phyloP scores from a whole-genome alignment of 352 stramenopile genomes.

The Blastocystis sp. region DNA sequence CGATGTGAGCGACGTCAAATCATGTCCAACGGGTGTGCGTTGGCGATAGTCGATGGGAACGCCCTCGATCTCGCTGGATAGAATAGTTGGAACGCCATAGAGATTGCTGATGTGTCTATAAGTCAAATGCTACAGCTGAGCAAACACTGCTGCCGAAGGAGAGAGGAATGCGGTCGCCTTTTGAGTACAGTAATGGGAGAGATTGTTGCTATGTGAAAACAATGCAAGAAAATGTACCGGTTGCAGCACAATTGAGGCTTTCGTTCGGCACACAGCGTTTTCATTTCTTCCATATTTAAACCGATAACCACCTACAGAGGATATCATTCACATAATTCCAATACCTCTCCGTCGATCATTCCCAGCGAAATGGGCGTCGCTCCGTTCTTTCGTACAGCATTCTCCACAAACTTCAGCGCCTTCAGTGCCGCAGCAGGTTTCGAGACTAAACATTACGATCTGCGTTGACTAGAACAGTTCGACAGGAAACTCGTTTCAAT shows the following conservation, averaged over 20 bases:
- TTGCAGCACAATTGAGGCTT: slow-evolving; percentile 2
- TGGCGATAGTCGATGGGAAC: not conserved
- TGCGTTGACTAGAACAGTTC: not conserved
- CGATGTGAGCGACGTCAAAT: not conserved
- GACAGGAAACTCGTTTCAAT: slow-evolving; percentile 52
- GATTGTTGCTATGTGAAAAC: not conserved
- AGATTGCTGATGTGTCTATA: slow-evolving; percentile 27
- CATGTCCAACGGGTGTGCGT: not conserved
- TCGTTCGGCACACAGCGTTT: not conserved
- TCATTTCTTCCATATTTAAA: slow-evolving; percentile 30
- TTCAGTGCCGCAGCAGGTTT: not conserved
- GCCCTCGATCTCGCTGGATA: not conserved
- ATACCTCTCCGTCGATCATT: slow-evolving; percentile 50
- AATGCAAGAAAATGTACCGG: not conserved
- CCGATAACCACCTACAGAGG: not conserved
- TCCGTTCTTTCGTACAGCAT: slow-evolving; percentile 17
- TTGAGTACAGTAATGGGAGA: not conserved
- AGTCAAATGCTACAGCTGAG: not conserved
- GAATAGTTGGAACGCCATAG: slow-evolving; percentile 5
- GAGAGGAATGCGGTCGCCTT: slow-evolving; percentile 29
- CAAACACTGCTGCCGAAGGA: slow-evolving; percentile 30
- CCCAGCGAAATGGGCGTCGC: slow-evolving; percentile 25
- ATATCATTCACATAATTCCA: not conserved
- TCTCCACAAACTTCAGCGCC: not conserved
- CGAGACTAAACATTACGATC: not conserved